Evolutionary conservation across 768 basidiomycete genomes (phyloP), one percentile per base, ranked within the genome.

Genomic region (Leccinum ochraceum): DNA sequence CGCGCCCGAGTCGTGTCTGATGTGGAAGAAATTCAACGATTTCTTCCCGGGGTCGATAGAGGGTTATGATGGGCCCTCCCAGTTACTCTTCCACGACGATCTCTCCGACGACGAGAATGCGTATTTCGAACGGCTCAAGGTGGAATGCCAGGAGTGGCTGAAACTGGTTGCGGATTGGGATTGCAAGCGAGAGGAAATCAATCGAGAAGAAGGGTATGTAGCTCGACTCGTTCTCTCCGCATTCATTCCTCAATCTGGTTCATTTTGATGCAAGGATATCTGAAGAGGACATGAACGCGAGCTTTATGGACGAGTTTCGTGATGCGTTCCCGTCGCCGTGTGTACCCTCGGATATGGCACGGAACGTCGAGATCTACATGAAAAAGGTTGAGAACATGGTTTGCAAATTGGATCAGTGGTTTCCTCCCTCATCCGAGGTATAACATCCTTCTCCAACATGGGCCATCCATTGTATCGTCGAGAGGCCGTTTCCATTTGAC

Each of bases 381-480:
- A 58, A 56, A 4, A 67, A 58, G 51, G 72, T 74, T 26, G 69
- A 75, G 48, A 57, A 59, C 13, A 74, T 75, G 53, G 51, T 70
- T 32, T 51, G 20, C 20, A 70, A 60, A 53, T 60, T 74, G 24
- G 58, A 69, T 26, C 26, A 62, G 13, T 75, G 68, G 67, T 74
- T 74, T 53, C 52, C 69, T 53, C 53, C 59, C 5, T 16, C 54
- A 0, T 24, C 42, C 4, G 10, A 13, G 44, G 34, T 7, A 24
- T 59, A 22, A 26, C n/a, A 36, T 17, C 9, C 4, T 16, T 34
- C 30, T 34, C 11, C 17, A 13, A 14, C 50, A 6, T 9, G 9
- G 48, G 3, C 13, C 22, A 14, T 20, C 24, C 24, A 3, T 24
- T 49, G 48, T 49, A 9, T 22, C 8, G 7, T 49, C 13, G 13